A percentile compares a stretch with the other conserved stretches of the same genome.
Evolutionary conservation across 352 stramenopile genomes (phyloP).

Genomic region (Phytopythium montanum): DNA sequence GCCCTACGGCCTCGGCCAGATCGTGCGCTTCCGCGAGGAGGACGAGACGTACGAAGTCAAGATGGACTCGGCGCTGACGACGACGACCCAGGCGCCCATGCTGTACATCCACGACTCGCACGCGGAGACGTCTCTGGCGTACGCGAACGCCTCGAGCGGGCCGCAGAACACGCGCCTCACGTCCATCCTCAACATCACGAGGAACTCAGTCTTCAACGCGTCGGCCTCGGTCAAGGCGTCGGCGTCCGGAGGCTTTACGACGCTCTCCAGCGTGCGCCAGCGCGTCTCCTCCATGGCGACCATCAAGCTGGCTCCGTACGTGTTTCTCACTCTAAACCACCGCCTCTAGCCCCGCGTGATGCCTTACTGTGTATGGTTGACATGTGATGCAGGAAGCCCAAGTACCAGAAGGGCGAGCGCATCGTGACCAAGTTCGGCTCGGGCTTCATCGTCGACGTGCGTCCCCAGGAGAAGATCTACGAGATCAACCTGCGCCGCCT

Average conservation of each 20-base stretch:
- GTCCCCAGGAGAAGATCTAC: conserved; percentile 70
- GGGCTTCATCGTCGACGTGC: conserved; percentile 62
- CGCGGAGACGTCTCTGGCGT: conserved; percentile 36
- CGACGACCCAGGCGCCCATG: conserved; percentile 20
- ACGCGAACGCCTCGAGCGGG: conserved; percentile 16
- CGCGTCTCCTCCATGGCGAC: conserved; percentile 67
- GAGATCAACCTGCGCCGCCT: conserved; percentile 74
- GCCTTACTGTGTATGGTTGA: conserved; percentile 1
- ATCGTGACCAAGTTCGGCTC: conserved; percentile 77
- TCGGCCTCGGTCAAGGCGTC: conserved; percentile 64
- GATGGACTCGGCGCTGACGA: conserved; percentile 26
- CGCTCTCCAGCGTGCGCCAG: conserved; percentile 61
- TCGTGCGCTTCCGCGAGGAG: conserved; percentile 45
- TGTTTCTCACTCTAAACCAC: conserved; percentile 9
- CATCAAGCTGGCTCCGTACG: conserved; percentile 65
- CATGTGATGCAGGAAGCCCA: conserved; percentile 38
- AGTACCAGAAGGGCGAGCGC: conserved; percentile 73
- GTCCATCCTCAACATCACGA: conserved; percentile 68
- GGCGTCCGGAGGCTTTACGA: conserved; percentile 42
- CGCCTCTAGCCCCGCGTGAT: not conserved
- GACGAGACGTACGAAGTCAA: conserved; percentile 57
- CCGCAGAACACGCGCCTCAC: conserved; percentile 51
- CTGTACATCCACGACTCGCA: conserved; percentile 47
- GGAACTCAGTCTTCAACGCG: conserved; percentile 65
- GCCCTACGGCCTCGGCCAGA: conserved; percentile 41